phyloP scores from a whole-genome alignment of 345 rosid species.

The Erucastrum elatum region DNA sequence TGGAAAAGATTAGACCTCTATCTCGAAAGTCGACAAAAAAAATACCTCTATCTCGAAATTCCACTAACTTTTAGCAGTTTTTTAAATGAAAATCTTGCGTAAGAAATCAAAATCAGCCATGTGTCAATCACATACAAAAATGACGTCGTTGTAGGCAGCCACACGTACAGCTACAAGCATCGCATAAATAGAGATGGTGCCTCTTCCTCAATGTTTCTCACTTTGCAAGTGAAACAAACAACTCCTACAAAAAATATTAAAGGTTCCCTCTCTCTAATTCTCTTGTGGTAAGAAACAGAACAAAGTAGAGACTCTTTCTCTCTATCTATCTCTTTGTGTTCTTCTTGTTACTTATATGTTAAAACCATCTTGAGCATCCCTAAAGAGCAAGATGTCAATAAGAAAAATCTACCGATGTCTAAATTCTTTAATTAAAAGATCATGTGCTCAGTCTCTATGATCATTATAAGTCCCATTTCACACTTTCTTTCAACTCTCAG shows the following conservation, averaged over 20 bases:
- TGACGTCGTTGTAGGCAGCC: conserved; percentile 7
- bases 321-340: neutral
- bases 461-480: conserved; percentile 7
- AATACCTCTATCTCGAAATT: neutral
- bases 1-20: conserved; percentile 11
- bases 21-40: neutral
- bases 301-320: neutral
- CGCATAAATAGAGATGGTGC: conserved; percentile 32
- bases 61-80: conserved; percentile 17
- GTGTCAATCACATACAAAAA: neutral
- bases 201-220: conserved; percentile 28
- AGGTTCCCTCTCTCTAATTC: neutral
- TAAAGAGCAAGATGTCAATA: conserved; percentile 37
- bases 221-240: conserved; percentile 20
- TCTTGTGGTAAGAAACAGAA: conserved; percentile 24
- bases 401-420: conserved; percentile 33
- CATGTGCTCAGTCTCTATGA: conserved; percentile 40
- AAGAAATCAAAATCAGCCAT: conserved; percentile 1
- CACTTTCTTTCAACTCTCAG: conserved; percentile 35
- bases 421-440: conserved; percentile 39
- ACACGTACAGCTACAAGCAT: conserved; percentile 13
- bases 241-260: neutral
- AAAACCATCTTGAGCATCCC: neutral
- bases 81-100: neutral
- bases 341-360: conserved; percentile 11